Conservation (phyloP, 2,329 filamentous ascomycete species). For the Herpotrichia juniperi region DNA sequence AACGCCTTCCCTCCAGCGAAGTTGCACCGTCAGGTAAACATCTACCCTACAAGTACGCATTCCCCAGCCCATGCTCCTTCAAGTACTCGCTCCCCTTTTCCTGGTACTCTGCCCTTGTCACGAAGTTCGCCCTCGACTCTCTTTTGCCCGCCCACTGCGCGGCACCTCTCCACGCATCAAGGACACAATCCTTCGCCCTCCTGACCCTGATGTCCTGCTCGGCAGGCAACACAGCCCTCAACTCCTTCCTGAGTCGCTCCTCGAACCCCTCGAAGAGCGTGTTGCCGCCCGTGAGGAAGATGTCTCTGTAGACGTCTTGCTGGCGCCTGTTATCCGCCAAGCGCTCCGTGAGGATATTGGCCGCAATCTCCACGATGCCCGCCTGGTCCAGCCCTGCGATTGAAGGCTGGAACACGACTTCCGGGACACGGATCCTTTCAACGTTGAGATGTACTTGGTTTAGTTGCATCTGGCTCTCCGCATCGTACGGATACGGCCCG, state of each 20-base stretch:
- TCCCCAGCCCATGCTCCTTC: constrained; percentile 66
- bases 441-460: constrained; percentile 96
- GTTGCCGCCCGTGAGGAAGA: constrained; percentile 95
- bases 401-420: constrained; percentile 89
- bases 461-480: constrained; percentile 77
- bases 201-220: constrained; percentile 72
- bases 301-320: constrained; percentile 76
- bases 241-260: constrained; percentile 74
- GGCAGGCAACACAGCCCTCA: constrained; percentile 70
- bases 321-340: constrained; percentile 63
- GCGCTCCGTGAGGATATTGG: constrained; percentile 86
- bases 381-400: constrained; percentile 94
- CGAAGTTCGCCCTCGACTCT: constrained; percentile 66
- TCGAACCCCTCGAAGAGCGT: constrained; percentile 87
- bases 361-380: constrained; percentile 88
- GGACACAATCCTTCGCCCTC: constrained; percentile 73
- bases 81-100: constrained; percentile 96
- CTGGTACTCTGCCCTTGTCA: constrained; percentile 81
- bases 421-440: constrained; percentile 90
- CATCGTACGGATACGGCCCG: constrained; percentile 85
- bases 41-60: constrained; percentile 31
- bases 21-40: background rate
- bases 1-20: background rate
- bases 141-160: constrained; percentile 77
- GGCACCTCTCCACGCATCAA: constrained; percentile 94